Conservation (phyloP, 768 basidiomycete species). For the Panaeolus papilionaceus region DNA sequence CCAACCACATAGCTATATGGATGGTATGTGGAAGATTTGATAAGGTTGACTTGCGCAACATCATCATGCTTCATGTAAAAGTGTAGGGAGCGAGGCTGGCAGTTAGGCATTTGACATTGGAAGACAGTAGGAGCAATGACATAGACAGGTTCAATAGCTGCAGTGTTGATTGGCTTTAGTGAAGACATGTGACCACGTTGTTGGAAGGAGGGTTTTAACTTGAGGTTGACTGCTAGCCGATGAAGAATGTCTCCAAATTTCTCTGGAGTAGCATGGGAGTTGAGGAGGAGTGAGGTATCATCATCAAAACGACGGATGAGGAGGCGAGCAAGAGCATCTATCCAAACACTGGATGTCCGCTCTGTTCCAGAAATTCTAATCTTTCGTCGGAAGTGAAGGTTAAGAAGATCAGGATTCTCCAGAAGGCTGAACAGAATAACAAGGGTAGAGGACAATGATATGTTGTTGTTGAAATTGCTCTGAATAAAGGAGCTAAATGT, state of each 20-base stretch:
- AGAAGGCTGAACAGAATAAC: conserved; percentile 26
- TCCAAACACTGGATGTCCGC: neutral
- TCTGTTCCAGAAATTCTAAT: conserved; percentile 3
- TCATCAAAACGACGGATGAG: too few relatives aligned
- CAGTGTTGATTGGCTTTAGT: too few relatives aligned
- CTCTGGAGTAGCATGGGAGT: too few relatives aligned
- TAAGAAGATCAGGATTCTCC: conserved; percentile 27
- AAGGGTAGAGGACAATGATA: conserved; percentile 25
- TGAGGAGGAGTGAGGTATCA: too few relatives aligned
- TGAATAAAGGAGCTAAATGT: conserved; percentile 24
- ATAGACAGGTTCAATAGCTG: neutral
- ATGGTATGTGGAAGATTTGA: neutral
- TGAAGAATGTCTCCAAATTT: too few relatives aligned
- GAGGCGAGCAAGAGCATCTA: neutral
- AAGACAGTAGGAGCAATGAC: neutral
- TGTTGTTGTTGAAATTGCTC: conserved; percentile 21
- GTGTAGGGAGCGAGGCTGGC: neutral
- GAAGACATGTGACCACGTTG: too few relatives aligned
- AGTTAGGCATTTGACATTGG: neutral
- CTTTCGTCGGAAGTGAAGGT: conserved; percentile 26
- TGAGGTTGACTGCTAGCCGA: too few relatives aligned
- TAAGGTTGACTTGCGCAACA: neutral
- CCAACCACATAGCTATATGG: conserved; percentile 3
- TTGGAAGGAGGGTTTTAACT: too few relatives aligned
- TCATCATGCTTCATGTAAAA: neutral